Base-by-base conservation (phyloP, 495 filamentous ascomycete species). In the Penicillium dipodomyicola region DNA sequence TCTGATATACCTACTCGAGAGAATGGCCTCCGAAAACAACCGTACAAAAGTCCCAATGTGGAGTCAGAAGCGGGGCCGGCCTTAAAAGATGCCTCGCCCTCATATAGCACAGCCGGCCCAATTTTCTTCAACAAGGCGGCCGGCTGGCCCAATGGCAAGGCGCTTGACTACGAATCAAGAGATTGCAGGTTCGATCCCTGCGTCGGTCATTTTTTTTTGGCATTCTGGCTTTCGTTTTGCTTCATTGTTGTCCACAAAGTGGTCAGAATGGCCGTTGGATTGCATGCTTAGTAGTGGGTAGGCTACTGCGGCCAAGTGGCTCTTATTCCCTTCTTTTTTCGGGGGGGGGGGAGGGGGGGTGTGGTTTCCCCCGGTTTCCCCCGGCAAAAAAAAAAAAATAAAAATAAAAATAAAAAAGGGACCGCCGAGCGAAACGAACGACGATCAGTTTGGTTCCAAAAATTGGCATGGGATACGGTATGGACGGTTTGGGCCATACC, bases 111-210 rank as follows among this genome's bases (percentile, higher is more conserved):
- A 37, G 8, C 15, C 3, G 0, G 1, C 1, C 5, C 5, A 37
- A n/a, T 7, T 15, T 0, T 7, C 2, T 7, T 2, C 14, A 6
- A 37, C 5, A 1, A 25, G 23, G 0, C 4, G 72, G 67, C 72
- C 73, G 66, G 75, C 75, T 84, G 78, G 81, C 80, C 79, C 80
- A 85, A 85, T 85, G 82, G 82, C 78, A 85, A 85, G 82, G 82
- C 82, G 82, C 80, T 85, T 85, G 82, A 85, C 82, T 85, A 85
- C 82, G 82, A 82, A 82, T 82, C 80, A 82, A 82, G 77, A 82
- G 80, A 82, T 82, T 81, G 73, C 74, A 77, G 72, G 73, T 67
- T 71, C 65, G 67, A 73, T 60, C 67, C 71, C 74, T 71, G 73
- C 73, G 68, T 76, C 69, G 70, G 74, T 75, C 72, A 74, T 25